Evolutionary conservation across 1,139 yeast species (phyloP), one percentile per base, ranked within the genome.

Genomic region (Kurtzmaniella quercitrusa): DNA sequence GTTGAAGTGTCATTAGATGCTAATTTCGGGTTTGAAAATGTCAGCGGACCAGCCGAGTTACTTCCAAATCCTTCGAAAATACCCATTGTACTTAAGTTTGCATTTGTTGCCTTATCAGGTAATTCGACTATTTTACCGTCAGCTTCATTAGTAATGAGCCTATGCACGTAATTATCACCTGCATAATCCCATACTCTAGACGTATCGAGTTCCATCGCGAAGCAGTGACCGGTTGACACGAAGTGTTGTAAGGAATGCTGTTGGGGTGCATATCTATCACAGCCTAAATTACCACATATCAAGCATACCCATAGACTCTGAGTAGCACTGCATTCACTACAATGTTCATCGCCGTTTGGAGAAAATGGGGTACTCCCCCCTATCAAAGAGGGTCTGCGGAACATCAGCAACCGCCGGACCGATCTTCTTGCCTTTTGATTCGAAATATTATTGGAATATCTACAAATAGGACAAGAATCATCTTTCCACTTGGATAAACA

Each of bases 161-260:
- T 67, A 63, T 91, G 98, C 5, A 91, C 97, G 60, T 89, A 91
- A 49, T 82, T 82, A 57, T 91, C 97, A 1, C 93, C 93, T 0
- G 93, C 91, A 59, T 91, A 91, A 59, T 91, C 97, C 98, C 98
- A 91, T 2, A 91, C 96, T 40, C 98, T 68, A 47, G 91, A 94
- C 0, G 95, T 80, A 15, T 72, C 68, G 38, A 86, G 69, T 57
- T 89, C 96, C 96, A 91, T 88, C 0, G 96, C 87, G 65, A 88
- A 91, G 56, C 96, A 87, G 61, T 91, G 98, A 2, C 87, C 84
- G 0, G 95, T 83, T 14, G 69, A 69, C 16, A 82, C 77, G 60
- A 80, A 89, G 61, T 91, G 98, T 50, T 83, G 79, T 39, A 87
- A 77, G 0, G 96, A 95, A 65, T 91, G 98, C 42, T 87, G 91